A percentile compares a stretch with the other conserved stretches of the same genome.
phyloP scores from a whole-genome alignment of 805 yeast genomes.

The Candida qinlingensis region DNA sequence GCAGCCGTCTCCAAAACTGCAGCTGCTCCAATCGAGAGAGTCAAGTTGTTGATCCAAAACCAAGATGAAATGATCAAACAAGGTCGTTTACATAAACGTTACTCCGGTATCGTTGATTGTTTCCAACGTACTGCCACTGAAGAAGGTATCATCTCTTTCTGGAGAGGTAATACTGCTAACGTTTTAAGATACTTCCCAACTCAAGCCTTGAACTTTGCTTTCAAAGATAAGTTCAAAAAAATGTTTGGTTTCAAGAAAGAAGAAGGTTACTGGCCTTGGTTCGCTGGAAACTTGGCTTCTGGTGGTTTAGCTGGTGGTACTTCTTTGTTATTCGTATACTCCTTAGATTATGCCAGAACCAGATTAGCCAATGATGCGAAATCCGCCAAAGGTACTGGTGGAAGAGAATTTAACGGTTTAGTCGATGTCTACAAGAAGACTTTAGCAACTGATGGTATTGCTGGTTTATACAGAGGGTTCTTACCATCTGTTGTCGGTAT shows the following conservation, averaged over 20 bases:
- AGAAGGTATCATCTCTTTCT: slow-evolving; percentile 90
- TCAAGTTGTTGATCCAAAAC: slow-evolving; percentile 92
- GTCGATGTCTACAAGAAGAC: slow-evolving; percentile 96
- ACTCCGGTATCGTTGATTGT: slow-evolving; percentile 90
- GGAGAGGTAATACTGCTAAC: slow-evolving; percentile 99
- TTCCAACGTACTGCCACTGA: slow-evolving; percentile 91
- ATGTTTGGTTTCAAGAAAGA: slow-evolving; percentile 97
- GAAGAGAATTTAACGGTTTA: slow-evolving; percentile 95
- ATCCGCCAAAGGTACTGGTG: slow-evolving; percentile 79
- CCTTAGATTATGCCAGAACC: slow-evolving; percentile 97
- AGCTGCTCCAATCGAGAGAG: slow-evolving; percentile 97
- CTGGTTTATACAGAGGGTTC: slow-evolving; percentile 99
- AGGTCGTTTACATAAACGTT: slow-evolving; percentile 83
- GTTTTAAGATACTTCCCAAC: slow-evolving; percentile 99
- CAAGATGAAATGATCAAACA: slow-evolving; percentile 98
- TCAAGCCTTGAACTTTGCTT: slow-evolving; percentile 97
- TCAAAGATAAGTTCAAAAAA: slow-evolving; percentile 95
- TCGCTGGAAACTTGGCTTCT: slow-evolving; percentile 96
- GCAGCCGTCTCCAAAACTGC: slow-evolving; percentile 98
- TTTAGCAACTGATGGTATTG: slow-evolving; percentile 91
- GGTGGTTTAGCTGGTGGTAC: slow-evolving; percentile 99
- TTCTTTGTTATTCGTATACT: slow-evolving; percentile 88
- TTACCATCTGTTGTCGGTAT: slow-evolving; percentile 97
- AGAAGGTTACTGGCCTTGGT: slow-evolving; percentile 89
- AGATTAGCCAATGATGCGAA: slow-evolving; percentile 98